Percentiles rank a stretch among this genome's conserved stretches.
These are phyloP conservation scores for Arthrobotrys sphaeroides DNA, from an alignment of 2,329 filamentous ascomycete genomes.

Conservation along the genomic window DNA sequence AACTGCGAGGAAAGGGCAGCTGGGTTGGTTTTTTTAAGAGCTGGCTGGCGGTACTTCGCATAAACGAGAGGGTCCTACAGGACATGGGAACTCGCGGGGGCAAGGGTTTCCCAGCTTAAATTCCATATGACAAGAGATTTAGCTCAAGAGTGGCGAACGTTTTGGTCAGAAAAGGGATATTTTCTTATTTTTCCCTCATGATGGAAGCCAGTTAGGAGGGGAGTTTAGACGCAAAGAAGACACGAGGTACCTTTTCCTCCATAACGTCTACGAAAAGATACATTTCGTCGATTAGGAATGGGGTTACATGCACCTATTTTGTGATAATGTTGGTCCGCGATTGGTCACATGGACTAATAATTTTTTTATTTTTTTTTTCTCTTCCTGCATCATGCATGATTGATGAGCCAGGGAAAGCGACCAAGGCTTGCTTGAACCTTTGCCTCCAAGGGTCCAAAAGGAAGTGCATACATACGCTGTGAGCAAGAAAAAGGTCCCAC, in stretches of 20 bases:
- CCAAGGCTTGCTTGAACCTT: constrained; percentile 20
- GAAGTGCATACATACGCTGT: too few relatives aligned
- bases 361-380: constrained; percentile 45
- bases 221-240: too few relatives aligned
- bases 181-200: constrained; percentile 11
- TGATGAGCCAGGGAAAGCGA: constrained; percentile 43
- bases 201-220: too few relatives aligned
- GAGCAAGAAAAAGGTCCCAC: not conserved
- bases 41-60: constrained; percentile 43
- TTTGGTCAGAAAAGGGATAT: constrained; percentile 13
- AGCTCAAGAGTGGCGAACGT: constrained; percentile 45
- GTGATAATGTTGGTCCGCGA: constrained; percentile 42
- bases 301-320: constrained; percentile 35
- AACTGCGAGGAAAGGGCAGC: constrained; percentile 7
- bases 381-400: constrained; percentile 46
- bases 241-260: constrained; percentile 28
- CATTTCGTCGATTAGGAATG: not conserved
- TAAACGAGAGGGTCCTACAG: constrained; percentile 40
- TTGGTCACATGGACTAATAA: constrained; percentile 52
- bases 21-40: constrained; percentile 1
- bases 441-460: constrained; percentile 41
- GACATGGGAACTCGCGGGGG: constrained; percentile 16
- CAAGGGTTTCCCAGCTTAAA: constrained; percentile 45
- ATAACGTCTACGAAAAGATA: constrained; percentile 29
- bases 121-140: constrained; percentile 46